A percentile compares a stretch with the other conserved stretches of the same genome.
These are phyloP conservation scores for Diplodia scrobiculata DNA, from an alignment of 2,329 filamentous ascomycete genomes.

Conservation along the genomic window DNA sequence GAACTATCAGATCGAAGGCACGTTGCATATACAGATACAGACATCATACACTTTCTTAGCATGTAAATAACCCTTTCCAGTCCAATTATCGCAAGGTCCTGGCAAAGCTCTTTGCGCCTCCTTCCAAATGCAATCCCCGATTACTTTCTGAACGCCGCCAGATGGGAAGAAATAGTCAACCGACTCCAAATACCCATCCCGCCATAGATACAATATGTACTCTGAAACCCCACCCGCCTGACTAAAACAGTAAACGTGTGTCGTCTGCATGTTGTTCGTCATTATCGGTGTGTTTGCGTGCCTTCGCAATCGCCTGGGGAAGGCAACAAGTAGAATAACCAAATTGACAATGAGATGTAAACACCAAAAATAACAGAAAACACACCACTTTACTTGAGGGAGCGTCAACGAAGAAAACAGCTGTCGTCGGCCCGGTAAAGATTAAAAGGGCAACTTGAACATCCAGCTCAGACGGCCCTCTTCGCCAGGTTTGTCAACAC, in stretches of 20 bases:
- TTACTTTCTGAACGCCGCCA: neutral
- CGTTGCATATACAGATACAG: neutral
- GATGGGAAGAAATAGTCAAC: neutral
- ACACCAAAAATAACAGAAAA: neutral
- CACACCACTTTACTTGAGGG: no score
- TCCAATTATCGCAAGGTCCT: neutral
- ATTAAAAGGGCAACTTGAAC: neutral
- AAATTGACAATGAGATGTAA: neutral
- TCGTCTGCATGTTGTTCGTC: neutral
- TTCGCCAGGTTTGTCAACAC: conserved; percentile 35
- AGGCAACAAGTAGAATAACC: neutral
- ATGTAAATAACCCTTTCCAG: neutral
- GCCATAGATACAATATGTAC: neutral
- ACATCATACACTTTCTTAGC: neutral
- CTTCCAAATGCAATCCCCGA: neutral
- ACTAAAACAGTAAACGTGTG: neutral
- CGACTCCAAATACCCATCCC: neutral
- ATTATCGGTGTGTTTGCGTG: neutral
- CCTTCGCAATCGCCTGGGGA: no score
- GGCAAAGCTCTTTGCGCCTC: neutral
- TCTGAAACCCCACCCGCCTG: neutral
- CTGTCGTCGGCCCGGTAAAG: neutral
- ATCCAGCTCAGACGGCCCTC: neutral
- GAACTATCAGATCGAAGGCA: neutral
- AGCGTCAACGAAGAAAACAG: neutral